Conservation (phyloP, 2,329 filamentous ascomycete genomes). For the Aspergillus arachidicola region DNA sequence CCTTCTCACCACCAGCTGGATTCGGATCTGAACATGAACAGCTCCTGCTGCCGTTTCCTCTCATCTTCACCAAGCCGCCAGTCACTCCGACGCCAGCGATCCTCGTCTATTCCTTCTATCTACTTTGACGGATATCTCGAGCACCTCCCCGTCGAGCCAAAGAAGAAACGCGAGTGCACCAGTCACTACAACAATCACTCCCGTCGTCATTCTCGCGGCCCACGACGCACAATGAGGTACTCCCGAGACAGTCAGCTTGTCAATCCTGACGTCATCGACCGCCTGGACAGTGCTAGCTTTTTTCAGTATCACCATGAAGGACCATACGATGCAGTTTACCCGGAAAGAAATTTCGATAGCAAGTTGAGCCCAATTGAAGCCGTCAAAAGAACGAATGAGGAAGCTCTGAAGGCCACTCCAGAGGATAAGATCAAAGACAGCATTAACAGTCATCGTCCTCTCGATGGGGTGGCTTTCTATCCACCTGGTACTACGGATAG, state of each 20-base stretch:
- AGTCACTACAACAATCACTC: conserved; percentile 5
- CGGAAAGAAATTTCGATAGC: conserved; percentile 69
- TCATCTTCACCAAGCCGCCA: conserved; percentile 27
- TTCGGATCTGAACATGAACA: conserved; percentile 26
- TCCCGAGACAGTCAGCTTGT: conserved; percentile 42
- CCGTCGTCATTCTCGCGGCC: conserved; percentile 20
- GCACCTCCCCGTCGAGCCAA: conserved; percentile 29
- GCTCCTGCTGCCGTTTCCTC: conserved; percentile 31
- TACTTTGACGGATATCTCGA: conserved; percentile 30
- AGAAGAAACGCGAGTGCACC: conserved; percentile 17
- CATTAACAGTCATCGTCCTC: conserved; percentile 70
- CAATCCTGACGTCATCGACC: conserved; percentile 77
- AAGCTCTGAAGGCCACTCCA: conserved; percentile 80
- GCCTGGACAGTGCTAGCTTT: conserved; percentile 68
- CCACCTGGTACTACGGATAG: conserved; percentile 72
- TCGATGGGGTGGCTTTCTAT: conserved; percentile 78
- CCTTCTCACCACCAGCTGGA: conserved; percentile 24
- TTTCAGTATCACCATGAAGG: conserved; percentile 83
- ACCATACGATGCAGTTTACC: conserved; percentile 81
- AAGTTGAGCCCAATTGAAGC: conserved; percentile 74
- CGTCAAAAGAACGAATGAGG: conserved; percentile 69
- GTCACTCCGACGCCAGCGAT: conserved; percentile 19
- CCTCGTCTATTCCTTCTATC: conserved; percentile 27
- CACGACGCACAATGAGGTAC: conserved; percentile 17
- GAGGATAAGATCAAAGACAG: conserved; percentile 75